A percentile compares a stretch with the other conserved stretches of the same genome.
These are phyloP conservation scores for Aspergillus sp. DNA, from an alignment of 2,329 filamentous ascomycete genomes.

Conservation along the genomic window DNA sequence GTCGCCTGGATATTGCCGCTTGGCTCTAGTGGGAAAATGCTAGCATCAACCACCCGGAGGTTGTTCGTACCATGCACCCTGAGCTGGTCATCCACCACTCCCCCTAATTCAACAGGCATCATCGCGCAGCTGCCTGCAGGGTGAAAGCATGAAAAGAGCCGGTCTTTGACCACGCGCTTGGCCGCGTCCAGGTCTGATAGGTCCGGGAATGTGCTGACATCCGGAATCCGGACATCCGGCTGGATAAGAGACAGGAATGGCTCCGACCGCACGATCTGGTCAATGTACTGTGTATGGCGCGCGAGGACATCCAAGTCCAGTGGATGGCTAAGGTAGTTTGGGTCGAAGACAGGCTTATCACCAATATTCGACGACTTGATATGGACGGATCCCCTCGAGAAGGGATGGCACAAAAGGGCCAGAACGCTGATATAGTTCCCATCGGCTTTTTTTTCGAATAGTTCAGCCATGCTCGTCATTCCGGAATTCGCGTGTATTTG, in stretches of 20 bases:
- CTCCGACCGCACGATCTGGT: constrained; percentile 8
- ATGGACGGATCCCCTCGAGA: constrained; percentile 30
- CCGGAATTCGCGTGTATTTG: constrained; percentile 9
- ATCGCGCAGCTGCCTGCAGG: background rate
- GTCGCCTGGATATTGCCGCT: background rate
- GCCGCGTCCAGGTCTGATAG: background rate
- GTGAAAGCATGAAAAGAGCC: background rate
- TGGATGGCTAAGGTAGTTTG: constrained; percentile 34
- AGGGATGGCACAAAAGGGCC: constrained; percentile 19
- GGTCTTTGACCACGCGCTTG: background rate
- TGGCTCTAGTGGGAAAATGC: background rate
- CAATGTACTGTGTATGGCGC: constrained; percentile 11
- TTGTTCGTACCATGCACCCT: background rate
- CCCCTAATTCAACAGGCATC: background rate
- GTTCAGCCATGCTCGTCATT: constrained; percentile 1
- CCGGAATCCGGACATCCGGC: background rate
- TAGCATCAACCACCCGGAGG: background rate
- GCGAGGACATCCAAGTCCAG: constrained; percentile 33
- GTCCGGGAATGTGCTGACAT: background rate
- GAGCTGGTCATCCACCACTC: background rate
- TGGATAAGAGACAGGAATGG: constrained; percentile 2
- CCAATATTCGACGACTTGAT: constrained; percentile 19
- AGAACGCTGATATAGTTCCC: constrained; percentile 14
- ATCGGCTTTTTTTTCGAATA: constrained; percentile 9
- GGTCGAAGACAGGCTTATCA: constrained; percentile 33